Base-by-base conservation (phyloP, 1,284 basidiomycete species). In the Puccinia horiana region DNA sequence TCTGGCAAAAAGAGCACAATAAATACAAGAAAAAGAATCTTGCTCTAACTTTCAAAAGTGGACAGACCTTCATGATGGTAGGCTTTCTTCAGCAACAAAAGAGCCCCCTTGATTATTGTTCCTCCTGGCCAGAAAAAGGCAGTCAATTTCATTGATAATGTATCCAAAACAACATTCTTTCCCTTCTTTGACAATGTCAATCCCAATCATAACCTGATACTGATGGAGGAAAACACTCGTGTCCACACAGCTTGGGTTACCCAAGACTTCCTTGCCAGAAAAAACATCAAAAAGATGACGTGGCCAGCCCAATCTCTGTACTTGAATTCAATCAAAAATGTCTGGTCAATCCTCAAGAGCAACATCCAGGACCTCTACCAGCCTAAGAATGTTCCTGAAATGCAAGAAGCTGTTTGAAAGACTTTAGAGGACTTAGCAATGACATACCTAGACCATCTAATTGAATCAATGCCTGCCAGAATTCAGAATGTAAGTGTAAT, bases 301-400 rank as follows among this genome's bases (percentile, higher is more conserved):
- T 88, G 86, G 86, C 87, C 86, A 67, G 84, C 87, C 52, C 85
- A 86, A 67, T 88, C 87, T 63, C 86, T 86, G 44, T 86, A 88
- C 83, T 83, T 88, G n/a, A 88, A 87, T 80, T 86, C 86, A 37
- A 88, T 88, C 84, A 87, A 88, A 85, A 87, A 88, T 76, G 42
- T 87, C 12, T 88, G 87, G 87, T 52, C 40, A 23, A 35, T 58
- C 29, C 56, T 58, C 56, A 58, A 58, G 29, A 58, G 6, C 56
- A 69, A 69, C 18, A 42, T 69, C 35, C 29, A 37, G 20, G 37
- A 69, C 8, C 65, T n/a, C n/a, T n/a, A n/a, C n/a, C n/a, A n/a
- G n/a, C n/a, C n/a, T n/a, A n/a, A n/a, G n/a, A n/a, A n/a, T 14
- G 37, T 69, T 14, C 32, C 35, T 6, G 67, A 70, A 14, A 42